Base-by-base conservation (phyloP, 164 flowering plant genomes). In the Aristolochia fimbriata region DNA sequence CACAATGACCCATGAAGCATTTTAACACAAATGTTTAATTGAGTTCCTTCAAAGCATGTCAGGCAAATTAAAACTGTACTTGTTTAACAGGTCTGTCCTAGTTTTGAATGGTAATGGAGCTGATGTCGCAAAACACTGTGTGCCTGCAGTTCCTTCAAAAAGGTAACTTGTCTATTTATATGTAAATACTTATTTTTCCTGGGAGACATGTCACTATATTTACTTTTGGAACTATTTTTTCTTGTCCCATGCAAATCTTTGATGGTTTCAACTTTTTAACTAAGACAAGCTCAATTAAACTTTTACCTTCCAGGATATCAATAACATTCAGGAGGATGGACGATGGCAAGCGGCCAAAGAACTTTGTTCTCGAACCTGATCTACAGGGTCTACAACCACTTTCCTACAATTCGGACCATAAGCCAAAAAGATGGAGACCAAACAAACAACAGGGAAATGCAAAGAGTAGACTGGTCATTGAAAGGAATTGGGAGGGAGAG, bases 291-390 rank as follows among this genome's bases (percentile, higher is more conserved):
- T 47, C 7, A 12, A 4, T 23, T 67, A 6, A 49, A 23, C 15
- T 17, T 50, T 30, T 15, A 57, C 31, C 50, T 2, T 45, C 27
- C 64, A 93, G 98, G 86, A 89, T 93, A 57, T 93, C 98, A 19
- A 89, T 93, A 53, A 90, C 99, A 4, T 93, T 93, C 68, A 75
- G 97, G 71, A 93, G 69, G 76, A 93, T 93, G 96, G 94, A 84
- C 50, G 94, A 80, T 41, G 62, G 80, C 8, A 93, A 83, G 65
- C 68, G 74, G 37, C 98, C 98, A 1, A 2, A 51, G 33, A 76
- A 73, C 16, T 83, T 73, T 76, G 63, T 59, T 15, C 83, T 86
- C 3, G 98, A 93, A 62, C 81, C 82, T 31, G 97, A 89, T 74
- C 65, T 93, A 67, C 86, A 75, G 67, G 91, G 81, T 17, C 75